These are phyloP conservation scores for Excoecaria cochinchinensis DNA, from an alignment of 345 rosid genomes.

Conservation along the genomic window DNA sequence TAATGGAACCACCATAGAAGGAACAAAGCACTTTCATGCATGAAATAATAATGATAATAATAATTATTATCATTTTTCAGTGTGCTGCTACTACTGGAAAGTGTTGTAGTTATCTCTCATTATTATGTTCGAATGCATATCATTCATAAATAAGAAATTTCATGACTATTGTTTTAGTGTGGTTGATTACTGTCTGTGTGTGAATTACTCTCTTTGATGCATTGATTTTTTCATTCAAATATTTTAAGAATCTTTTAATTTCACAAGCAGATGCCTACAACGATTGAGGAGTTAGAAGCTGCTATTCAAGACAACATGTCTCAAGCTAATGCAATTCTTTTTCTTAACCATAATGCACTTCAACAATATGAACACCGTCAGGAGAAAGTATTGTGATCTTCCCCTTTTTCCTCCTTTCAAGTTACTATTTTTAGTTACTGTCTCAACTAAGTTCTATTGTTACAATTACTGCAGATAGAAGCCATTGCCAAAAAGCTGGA, in stretches of 20 bases:
- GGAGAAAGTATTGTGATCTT: constrained; percentile 44
- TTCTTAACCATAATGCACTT: constrained; percentile 73
- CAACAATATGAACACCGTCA: constrained; percentile 82
- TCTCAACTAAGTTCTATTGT: constrained; percentile 7
- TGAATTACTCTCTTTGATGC: not conserved
- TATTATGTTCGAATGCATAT: too few species aligned
- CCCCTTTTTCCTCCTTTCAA: not conserved
- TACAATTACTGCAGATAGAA: constrained; percentile 46
- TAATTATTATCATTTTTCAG: not conserved
- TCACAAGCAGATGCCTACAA: constrained; percentile 34
- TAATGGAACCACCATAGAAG: not conserved
- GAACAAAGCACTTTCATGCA: not conserved
- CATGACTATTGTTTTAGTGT: too few species aligned
- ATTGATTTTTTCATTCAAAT: not conserved
- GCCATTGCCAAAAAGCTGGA: constrained; percentile 52
- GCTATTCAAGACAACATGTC: constrained; percentile 75
- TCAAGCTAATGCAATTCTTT: constrained; percentile 84
- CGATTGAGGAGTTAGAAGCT: constrained; percentile 88
- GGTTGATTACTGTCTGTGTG: too few species aligned
- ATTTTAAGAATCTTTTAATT: not conserved
- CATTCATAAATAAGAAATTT: too few species aligned
- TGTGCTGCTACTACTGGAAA: not conserved
- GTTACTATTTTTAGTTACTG: constrained; percentile 1
- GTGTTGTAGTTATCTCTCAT: too few species aligned
- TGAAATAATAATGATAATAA: not conserved